These are phyloP conservation scores for Gautieria morchelliformis DNA, from an alignment of 768 basidiomycete species.

Conservation along the genomic window DNA sequence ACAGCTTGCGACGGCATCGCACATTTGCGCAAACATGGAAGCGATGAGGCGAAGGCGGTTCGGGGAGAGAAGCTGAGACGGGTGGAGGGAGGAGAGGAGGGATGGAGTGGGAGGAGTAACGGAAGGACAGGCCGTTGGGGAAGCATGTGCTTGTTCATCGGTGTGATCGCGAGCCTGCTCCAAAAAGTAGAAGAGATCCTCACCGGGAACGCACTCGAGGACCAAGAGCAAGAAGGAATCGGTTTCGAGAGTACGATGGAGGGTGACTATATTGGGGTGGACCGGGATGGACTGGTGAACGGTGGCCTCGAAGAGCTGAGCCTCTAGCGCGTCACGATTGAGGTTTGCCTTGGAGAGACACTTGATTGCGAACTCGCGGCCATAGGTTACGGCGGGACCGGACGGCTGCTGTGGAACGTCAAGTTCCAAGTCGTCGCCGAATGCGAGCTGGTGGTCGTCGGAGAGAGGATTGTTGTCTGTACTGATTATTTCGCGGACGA, in stretches of 20 bases:
- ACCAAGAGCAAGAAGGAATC: constrained; percentile 84
- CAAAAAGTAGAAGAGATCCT: constrained; percentile 97
- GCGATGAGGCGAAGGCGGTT: constrained; percentile 88
- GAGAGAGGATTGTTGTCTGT: background rate
- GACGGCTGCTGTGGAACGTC: constrained; percentile 37
- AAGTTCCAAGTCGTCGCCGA: constrained; percentile 13
- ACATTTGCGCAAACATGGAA: constrained; percentile 99
- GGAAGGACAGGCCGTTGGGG: constrained; percentile 28
- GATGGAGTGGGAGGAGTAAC: constrained; percentile 90
- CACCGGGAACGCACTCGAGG: constrained; percentile 92
- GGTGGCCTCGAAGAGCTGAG: constrained; percentile 91
- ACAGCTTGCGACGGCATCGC: constrained; percentile 91
- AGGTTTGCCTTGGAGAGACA: constrained; percentile 92
- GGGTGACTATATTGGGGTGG: constrained; percentile 91
- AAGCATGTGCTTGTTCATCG: constrained; percentile 14
- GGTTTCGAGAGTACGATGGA: constrained; percentile 90
- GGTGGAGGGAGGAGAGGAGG: constrained; percentile 75
- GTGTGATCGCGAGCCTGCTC: constrained; percentile 90
- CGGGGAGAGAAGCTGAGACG: constrained; percentile 71
- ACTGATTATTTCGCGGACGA: constrained; percentile 61
- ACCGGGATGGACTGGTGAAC: constrained; percentile 88
- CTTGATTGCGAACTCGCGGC: constrained; percentile 89
- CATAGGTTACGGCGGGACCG: constrained; percentile 43
- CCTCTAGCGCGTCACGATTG: constrained; percentile 73
- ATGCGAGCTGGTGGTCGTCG: constrained; percentile 5